Evolutionary conservation across 2,329 filamentous ascomycete genomes (phyloP), one percentile per base, ranked within the genome.

Genomic region (Lasiodiplodia sp.): DNA sequence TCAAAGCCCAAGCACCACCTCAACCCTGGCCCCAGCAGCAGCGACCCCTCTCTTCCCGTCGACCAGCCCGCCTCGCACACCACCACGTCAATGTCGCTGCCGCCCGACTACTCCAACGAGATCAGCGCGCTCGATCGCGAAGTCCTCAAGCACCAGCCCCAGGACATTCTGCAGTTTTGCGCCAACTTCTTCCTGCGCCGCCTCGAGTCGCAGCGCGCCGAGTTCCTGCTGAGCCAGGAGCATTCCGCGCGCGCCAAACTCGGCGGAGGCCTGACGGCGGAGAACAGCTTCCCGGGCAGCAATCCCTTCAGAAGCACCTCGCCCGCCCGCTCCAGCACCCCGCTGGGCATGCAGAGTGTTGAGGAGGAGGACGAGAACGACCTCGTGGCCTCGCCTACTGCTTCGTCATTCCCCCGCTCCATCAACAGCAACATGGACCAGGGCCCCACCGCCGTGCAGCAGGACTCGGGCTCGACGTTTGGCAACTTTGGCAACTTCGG

Each of bases 291-390:
- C 81, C 91, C 91, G 69, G 93, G 92, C 79, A 85, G 84, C 80
- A 96, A 94, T 80, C 92, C 92, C 44, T 94, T 94, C 75, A 51
- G 55, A 57, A 66, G 60, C 67, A 78, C 77, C 53, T 75, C 77
- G 58, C 78, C 79, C 73, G 79, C 75, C 73, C 74, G 73, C 69
- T 83, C 82, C 71, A 82, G 84, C 71, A 84, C 82, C 74, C 79
- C 77, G 75, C 71, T 79, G 69, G 78, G 79, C 73, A 87, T 87
- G 80, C 86, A 86, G 71, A 88, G 92, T 70, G 89, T 95, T 69
- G 83, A 87, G 69, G 93, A 96, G 81, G 93, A 96, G 75, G 93
- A 97, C 66, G 92, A 95, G 79, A 89, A 88, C 76, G 92, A 94
- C 76, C 85, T 84, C 71, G 86, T 94, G 76, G 89, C 89, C 72